A percentile compares a stretch with the other conserved stretches of the same genome.
Conservation (phyloP, 768 basidiomycete genomes). For the Suillus weaverae region DNA sequence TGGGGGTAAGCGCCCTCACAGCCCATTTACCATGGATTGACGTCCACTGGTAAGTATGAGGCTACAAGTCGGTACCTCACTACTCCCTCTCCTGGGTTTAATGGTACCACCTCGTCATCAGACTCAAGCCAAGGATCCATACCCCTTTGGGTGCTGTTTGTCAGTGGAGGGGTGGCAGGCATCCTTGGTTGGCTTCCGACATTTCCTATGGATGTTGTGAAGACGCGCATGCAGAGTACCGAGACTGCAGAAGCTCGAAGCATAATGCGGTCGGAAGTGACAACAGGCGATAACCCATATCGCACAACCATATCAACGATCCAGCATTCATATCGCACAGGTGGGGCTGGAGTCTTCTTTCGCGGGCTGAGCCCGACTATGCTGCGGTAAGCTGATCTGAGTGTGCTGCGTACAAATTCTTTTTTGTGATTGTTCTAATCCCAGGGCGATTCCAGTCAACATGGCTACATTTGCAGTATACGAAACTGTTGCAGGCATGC, state of each 20-base stretch:
- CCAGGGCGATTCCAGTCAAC: conserved; percentile 81
- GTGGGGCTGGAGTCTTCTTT: conserved; percentile 73
- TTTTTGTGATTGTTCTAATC: conserved; percentile 5
- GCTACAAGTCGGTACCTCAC: conserved; percentile 56
- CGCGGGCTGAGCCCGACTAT: conserved; percentile 79
- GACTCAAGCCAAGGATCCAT: conserved; percentile 43
- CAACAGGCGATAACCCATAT: conserved; percentile 47
- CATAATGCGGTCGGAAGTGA: not conserved
- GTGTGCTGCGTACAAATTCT: not conserved
- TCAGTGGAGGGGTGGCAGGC: conserved; percentile 79
- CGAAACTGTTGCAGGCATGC: conserved; percentile 52
- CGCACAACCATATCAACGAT: conserved; percentile 59
- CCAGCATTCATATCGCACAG: conserved; percentile 55
- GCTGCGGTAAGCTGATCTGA: conserved; percentile 50
- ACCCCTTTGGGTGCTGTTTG: conserved; percentile 58
- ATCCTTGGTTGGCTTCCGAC: conserved; percentile 76
- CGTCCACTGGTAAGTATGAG: conserved; percentile 50
- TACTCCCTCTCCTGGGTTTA: conserved; percentile 17
- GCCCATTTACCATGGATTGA: conserved; percentile 6
- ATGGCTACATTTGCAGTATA: conserved; percentile 80
- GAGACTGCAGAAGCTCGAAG: conserved; percentile 7
- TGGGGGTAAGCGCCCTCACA: conserved; percentile 48
- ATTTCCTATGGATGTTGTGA: conserved; percentile 88
- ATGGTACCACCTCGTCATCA: conserved; percentile 38
- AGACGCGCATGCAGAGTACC: conserved; percentile 79